Base-by-base conservation (phyloP, 2,329 filamentous ascomycete species). In the Ceratocystis huliohia region DNA sequence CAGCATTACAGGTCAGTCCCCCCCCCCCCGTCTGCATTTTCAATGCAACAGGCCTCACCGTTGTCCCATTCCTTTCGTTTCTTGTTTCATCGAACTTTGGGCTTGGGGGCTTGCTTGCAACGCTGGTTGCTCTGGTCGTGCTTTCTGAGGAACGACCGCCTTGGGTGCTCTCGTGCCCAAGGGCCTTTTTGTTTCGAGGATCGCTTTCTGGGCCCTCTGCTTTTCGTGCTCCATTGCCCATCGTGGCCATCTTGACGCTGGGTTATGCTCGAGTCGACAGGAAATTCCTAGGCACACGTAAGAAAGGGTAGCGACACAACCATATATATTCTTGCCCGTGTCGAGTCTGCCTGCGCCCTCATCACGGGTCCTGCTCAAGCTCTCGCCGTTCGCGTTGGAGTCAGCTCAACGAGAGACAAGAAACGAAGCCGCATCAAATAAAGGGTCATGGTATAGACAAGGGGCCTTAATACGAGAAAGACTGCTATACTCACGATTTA, bases 21-120 rank as follows among this genome's bases (percentile, higher is more conserved):
- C 7, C 3, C 33, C 37, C 10, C 37, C 37, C 15, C 13, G 37
- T 41, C 17, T 33, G 28, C n/a, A 22, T 61, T 61, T 61, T 61
- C 3, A n/a, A 44, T 33, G 57, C 30, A 33, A 61, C 57, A 33
- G 17, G 37, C 57, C 68, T 69, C 71, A 68, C 69, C 71, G 69
- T 71, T 72, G 71, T 70, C 71, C 37, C 69, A 72, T 71, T 73
- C 71, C 72, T 69, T 69, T 70, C 69, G 70, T 73, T 71, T 72
- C 70, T 69, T 72, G 72, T 72, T 73, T 73, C 22, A 22, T 25
- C 48, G 7, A 10, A 25, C 48, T 22, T 15, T 25, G 25, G 48
- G 48, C 48, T 13, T 28, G 15, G 48, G 48, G 8, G 5, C 20
- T 3, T 53, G 48, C 3, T 28, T 53, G 48, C 48, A 25, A 25